Percentiles rank a stretch among this genome's conserved stretches.
Conservation (phyloP, 2,329 filamentous ascomycete species). For the Fusarium nanum region DNA sequence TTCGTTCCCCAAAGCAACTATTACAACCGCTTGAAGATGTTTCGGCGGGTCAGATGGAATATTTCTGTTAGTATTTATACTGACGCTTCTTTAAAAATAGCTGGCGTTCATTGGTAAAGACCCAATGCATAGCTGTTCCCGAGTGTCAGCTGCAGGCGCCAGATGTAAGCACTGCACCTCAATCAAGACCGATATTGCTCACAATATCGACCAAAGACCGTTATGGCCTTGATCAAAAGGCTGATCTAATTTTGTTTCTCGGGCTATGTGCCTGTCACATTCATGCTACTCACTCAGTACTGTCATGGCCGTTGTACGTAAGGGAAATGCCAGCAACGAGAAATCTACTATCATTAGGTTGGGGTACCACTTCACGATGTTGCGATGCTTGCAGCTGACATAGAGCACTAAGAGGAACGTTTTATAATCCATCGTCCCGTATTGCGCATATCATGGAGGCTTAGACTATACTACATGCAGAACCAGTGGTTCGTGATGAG, state of each 20-base stretch:
- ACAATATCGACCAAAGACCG: neutral
- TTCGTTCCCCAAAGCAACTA: neutral
- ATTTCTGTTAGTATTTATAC: neutral
- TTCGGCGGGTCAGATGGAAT: neutral
- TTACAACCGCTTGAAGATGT: neutral
- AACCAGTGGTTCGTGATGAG: neutral
- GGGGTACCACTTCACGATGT: neutral
- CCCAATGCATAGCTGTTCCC: neutral
- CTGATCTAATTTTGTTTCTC: neutral
- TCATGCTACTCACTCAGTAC: neutral
- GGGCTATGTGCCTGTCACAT: too few relatives aligned
- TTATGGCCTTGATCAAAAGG: neutral
- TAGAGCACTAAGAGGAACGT: neutral
- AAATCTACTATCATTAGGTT: neutral
- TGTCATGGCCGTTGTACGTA: neutral
- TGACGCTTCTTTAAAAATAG: neutral
- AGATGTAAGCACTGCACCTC: constrained; percentile 17
- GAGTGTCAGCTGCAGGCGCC: constrained; percentile 8
- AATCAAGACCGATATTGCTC: neutral
- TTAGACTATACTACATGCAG: neutral
- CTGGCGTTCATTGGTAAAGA: neutral
- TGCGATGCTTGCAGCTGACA: neutral
- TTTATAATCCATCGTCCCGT: neutral
- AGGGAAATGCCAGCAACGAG: neutral
- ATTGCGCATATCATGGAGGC: neutral